Conservation (phyloP, 129 eudicot genomes). For the Saussurea involucrata region DNA sequence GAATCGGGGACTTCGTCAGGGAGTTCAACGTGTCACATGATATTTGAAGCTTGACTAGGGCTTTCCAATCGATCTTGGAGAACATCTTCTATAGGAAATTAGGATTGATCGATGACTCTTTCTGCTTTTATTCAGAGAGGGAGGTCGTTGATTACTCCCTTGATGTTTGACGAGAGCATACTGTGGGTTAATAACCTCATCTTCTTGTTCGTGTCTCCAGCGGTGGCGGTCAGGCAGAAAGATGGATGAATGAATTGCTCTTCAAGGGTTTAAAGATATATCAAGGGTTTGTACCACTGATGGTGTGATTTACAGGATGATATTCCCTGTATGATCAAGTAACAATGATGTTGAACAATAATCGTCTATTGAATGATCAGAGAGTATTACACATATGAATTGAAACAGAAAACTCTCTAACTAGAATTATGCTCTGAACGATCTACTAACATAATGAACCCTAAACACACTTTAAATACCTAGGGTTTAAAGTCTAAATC, state of each 20-base stretch:
- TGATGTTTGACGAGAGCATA: slow-evolving; percentile 91
- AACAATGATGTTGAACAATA: too few relatives aligned
- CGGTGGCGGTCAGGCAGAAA: neutral
- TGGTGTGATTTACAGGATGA: too few relatives aligned
- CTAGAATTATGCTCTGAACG: too few relatives aligned
- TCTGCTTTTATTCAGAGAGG: slow-evolving; percentile 66
- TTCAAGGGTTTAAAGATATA: slow-evolving; percentile 14
- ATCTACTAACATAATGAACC: too few relatives aligned
- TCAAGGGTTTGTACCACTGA: slow-evolving; percentile 1
- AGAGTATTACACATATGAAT: too few relatives aligned
- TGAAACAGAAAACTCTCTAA: too few relatives aligned
- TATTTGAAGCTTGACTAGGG: slow-evolving; percentile 65
- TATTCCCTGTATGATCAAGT: too few relatives aligned
- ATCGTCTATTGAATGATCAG: too few relatives aligned
- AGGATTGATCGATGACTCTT: slow-evolving; percentile 52
- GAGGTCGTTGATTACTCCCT: slow-evolving; percentile 78
- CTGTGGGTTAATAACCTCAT: slow-evolving; percentile 93
- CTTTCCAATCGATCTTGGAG: slow-evolving; percentile 72
- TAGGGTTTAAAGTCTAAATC: too few relatives aligned
- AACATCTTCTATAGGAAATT: slow-evolving; percentile 87
- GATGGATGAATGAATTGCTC: neutral
- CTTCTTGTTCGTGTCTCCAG: neutral
- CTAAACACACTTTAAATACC: too few relatives aligned
- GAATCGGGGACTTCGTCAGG: slow-evolving; percentile 64
- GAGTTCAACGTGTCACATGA: slow-evolving; percentile 67